Conservation (phyloP, 331 rosid genomes). For the Pyracantha coccinea region DNA sequence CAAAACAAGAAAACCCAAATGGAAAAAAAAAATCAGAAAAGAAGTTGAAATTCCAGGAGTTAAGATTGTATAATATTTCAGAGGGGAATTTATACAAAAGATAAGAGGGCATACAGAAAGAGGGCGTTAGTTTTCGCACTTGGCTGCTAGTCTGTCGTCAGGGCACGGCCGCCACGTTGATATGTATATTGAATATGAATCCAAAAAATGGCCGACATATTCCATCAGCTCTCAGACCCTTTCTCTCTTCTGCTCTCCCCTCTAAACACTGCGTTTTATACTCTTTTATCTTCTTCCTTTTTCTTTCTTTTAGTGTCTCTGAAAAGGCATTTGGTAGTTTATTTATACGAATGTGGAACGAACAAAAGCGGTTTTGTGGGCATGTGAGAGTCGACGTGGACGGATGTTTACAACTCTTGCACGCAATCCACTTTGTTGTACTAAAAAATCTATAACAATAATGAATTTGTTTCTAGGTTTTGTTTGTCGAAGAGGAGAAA, state of each 20-base stretch:
- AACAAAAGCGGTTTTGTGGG: slow-evolving; percentile 19
- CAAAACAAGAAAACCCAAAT: not conserved
- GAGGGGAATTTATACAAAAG: not conserved
- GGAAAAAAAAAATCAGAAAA: not conserved
- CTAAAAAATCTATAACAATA: too few species aligned
- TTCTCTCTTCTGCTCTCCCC: not conserved
- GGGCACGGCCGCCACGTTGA: slow-evolving; percentile 82
- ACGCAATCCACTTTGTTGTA: slow-evolving; percentile 4
- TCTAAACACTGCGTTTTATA: not conserved
- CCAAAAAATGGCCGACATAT: slow-evolving; percentile 86
- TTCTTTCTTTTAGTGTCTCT: not conserved
- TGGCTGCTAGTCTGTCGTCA: slow-evolving; percentile 71
- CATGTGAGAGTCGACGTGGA: slow-evolving; percentile 26
- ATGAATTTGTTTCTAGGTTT: too few species aligned
- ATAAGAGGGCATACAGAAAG: not conserved
- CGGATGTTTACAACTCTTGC: slow-evolving; percentile 15
- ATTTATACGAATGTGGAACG: not conserved
- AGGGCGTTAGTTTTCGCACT: slow-evolving; percentile 43
- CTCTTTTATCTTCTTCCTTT: not conserved
- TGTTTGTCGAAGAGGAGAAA: too few species aligned
- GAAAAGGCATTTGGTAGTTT: slow-evolving; percentile 14
- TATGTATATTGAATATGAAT: slow-evolving; percentile 56
- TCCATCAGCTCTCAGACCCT: slow-evolving; percentile 37
- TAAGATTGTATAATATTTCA: not conserved
- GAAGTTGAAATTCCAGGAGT: not conserved